Evolutionary conservation across 495 filamentous ascomycete species (phyloP), one percentile per base, ranked within the genome.

Genomic region (Parathielavia appendiculata): DNA sequence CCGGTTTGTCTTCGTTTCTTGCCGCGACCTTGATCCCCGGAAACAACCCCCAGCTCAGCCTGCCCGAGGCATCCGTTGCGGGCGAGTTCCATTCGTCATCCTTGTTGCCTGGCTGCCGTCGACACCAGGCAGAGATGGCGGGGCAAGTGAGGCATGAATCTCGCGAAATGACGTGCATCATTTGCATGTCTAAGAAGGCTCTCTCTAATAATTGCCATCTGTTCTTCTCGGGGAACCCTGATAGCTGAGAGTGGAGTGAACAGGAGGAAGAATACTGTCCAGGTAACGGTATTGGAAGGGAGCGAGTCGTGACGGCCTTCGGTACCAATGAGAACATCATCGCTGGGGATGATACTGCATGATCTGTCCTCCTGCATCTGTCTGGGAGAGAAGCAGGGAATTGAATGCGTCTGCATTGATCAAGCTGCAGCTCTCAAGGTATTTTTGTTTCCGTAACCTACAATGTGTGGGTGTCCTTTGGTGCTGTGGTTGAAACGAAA

Each of bases 11-110:
- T 59, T 59, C 57, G 56, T 59, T 36, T 45, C 52, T 51, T 44
- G 47, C 51, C 43, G 39, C 45, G 64, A 46, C 59, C 26, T 6
- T 6, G 6, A 30, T 30, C 2, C 26, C 26, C 63, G 60, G 60
- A 59, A 51, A 60, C 58, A 57, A 55, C 47, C 62, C 63, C 58
- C 62, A 41, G 26, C 58, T 41, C 51, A 62, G 50, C 50, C 62
- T 58, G 58, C 60, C 68, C 68, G 68, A 65, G 59, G 10, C 68
- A 59, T 66, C 66, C 68, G 66, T 53, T 12, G 12, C 20, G 49
- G 51, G 41, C 3, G 26, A 6, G 43, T 40, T 51, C 51, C 56
- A 67, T 67, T 66, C 61, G 63, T 68, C 65, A 64, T 63, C 43
- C 43, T 19, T 19, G 16, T 36, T 47, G 17, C 45, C 47, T 47